Evolutionary conservation across 257 asterid genomes (phyloP).

Genomic region (Gardenia jasminoides): DNA sequence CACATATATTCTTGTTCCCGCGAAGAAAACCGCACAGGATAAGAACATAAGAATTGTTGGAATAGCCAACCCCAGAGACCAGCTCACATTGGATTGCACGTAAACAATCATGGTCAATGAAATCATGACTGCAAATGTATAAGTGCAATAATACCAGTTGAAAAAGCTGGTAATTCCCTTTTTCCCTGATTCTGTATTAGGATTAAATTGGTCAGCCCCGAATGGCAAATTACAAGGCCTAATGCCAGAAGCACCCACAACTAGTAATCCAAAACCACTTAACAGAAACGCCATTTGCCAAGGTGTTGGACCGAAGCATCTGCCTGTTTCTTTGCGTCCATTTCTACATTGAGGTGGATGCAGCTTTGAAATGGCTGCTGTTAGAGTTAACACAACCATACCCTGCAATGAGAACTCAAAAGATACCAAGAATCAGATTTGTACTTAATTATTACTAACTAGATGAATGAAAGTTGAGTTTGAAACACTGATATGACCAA

Average conservation of each 20-base stretch:
- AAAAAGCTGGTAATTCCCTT: constrained; percentile 67
- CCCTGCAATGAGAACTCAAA: constrained; percentile 39
- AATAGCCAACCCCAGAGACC: constrained; percentile 66
- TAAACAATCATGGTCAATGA: constrained; percentile 67
- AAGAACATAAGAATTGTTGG: constrained; percentile 59
- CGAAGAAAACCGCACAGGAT: constrained; percentile 54
- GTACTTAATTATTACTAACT: too few relatives aligned
- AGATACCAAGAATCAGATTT: neutral
- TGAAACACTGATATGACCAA: neutral
- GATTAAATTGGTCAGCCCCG: constrained; percentile 83
- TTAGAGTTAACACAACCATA: constrained; percentile 45
- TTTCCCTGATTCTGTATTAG: constrained; percentile 59
- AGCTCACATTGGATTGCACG: constrained; percentile 62
- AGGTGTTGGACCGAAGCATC: constrained; percentile 39
- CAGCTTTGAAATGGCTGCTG: constrained; percentile 52
- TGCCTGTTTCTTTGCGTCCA: constrained; percentile 23
- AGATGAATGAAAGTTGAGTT: too few relatives aligned
- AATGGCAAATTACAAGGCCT: constrained; percentile 80
- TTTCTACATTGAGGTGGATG: constrained; percentile 67
- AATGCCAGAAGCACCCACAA: constrained; percentile 66
- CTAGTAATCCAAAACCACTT: constrained; percentile 49
- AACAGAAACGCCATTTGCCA: constrained; percentile 53
- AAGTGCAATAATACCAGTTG: constrained; percentile 79
- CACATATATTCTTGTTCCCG: constrained; percentile 61
- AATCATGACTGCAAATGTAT: constrained; percentile 68